Evolutionary conservation across 768 basidiomycete genomes (phyloP).

Genomic region (Tylopilus felleus): DNA sequence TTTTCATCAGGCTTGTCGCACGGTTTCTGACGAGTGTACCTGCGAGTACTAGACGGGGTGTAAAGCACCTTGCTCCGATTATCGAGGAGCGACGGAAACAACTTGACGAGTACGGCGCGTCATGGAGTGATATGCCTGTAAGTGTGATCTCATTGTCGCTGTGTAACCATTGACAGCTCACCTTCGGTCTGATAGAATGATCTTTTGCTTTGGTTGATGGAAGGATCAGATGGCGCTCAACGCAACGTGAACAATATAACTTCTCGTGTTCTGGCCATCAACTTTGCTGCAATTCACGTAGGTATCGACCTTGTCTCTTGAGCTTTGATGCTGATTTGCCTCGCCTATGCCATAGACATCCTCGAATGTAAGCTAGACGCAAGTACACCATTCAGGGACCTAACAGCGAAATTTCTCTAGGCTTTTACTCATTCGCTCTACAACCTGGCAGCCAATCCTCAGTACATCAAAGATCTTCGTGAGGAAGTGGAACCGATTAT

Average conservation of each 20-base stretch:
- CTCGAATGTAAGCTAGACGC: conserved; percentile 3
- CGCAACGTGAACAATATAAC: conserved; percentile 22
- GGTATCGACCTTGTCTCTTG: not conserved
- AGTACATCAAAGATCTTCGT: conserved; percentile 13
- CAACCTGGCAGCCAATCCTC: conserved; percentile 11
- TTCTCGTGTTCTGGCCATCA: conserved; percentile 10
- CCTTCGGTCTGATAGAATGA: conserved; percentile 24
- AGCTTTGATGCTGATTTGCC: not conserved
- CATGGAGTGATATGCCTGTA: not conserved
- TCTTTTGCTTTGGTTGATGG: conserved; percentile 33
- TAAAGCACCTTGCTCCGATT: conserved; percentile 25
- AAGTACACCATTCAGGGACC: not conserved
- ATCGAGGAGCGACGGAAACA: conserved; percentile 11
- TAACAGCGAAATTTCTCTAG: not conserved
- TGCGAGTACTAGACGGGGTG: conserved; percentile 3
- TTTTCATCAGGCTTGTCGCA: not conserved
- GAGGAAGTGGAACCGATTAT: conserved; percentile 16
- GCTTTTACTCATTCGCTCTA: conserved; percentile 9
- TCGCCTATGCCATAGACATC: not conserved
- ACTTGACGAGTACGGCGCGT: not conserved
- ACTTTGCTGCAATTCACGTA: conserved; percentile 25
- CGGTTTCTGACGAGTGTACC: not conserved
- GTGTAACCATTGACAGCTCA: not conserved
- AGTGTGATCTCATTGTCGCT: not conserved
- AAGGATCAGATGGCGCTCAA: conserved; percentile 18